phyloP scores from a whole-genome alignment of 2,329 filamentous ascomycete species.

The Emmonsiellopsis sp. region DNA sequence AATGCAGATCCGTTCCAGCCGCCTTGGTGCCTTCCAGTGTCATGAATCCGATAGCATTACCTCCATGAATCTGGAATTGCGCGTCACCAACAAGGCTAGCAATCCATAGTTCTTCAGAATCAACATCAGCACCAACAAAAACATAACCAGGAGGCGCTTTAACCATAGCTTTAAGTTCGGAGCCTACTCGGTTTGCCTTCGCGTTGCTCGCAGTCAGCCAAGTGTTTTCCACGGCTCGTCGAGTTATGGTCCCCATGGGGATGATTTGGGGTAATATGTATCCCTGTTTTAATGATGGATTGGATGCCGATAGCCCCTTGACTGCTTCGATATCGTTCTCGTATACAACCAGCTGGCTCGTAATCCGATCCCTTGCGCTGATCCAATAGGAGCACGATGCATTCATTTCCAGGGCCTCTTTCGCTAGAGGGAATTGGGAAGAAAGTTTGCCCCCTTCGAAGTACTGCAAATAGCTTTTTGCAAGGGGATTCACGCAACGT shows the following conservation, averaged over 20 bases:
- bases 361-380: slow-evolving; percentile 85
- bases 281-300: slow-evolving; percentile 42
- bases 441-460: slow-evolving; percentile 84
- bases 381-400: slow-evolving; percentile 99
- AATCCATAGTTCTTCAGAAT: slow-evolving; percentile 97
- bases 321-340: slow-evolving; percentile 46
- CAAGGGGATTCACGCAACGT: slow-evolving; percentile 76
- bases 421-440: slow-evolving; percentile 82
- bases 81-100: slow-evolving; percentile 90
- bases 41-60: slow-evolving; percentile 98
- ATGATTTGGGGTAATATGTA: slow-evolving; percentile 94
- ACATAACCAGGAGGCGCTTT: slow-evolving; percentile 80
- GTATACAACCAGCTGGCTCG: slow-evolving; percentile 90
- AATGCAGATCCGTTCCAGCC: slow-evolving; percentile 88
- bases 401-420: slow-evolving; percentile 96
- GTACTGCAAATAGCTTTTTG: slow-evolving; percentile 81
- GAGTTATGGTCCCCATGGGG: slow-evolving; percentile 95
- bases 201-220: slow-evolving; percentile 98
- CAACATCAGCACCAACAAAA: slow-evolving; percentile 95
- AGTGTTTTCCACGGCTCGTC: slow-evolving; percentile 90
- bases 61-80: slow-evolving; percentile 88
- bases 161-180: slow-evolving; percentile 95
- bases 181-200: slow-evolving; percentile 90
- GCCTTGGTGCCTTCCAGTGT: slow-evolving; percentile 93
- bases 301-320: slow-evolving; percentile 12